Conservation (phyloP, 148 eudicot genomes). For the Pharnaceum exiguum region DNA sequence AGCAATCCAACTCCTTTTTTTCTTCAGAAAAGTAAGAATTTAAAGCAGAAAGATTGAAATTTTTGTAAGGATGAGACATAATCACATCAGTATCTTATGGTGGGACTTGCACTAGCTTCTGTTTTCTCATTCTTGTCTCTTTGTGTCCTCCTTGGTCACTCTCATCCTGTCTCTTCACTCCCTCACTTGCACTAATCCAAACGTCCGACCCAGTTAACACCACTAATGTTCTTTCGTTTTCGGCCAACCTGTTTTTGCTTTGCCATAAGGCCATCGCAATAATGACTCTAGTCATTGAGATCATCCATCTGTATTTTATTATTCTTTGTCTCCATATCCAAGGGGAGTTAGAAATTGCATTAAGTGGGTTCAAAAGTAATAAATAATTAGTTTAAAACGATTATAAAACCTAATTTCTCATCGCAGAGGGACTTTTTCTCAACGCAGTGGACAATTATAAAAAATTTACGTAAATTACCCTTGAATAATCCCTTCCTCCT, state of each 20-base stretch:
- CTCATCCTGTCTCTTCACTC: background rate
- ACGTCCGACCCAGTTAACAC: background rate
- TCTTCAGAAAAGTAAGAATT: conserved; percentile 3
- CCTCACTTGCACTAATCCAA: background rate
- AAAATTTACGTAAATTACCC: too few species aligned
- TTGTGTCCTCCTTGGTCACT: background rate
- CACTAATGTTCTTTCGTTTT: conserved; percentile 4
- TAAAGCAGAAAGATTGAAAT: background rate
- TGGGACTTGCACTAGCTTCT: conserved; percentile 13
- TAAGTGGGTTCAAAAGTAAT: too few species aligned
- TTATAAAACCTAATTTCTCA: too few species aligned
- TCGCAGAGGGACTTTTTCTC: too few species aligned
- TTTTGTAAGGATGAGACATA: conserved; percentile 8
- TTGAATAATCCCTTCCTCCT: too few species aligned
- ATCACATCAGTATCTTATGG: conserved; percentile 18
- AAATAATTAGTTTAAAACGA: too few species aligned
- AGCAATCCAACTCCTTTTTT: background rate
- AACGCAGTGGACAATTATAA: too few species aligned
- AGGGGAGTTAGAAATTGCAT: too few species aligned
- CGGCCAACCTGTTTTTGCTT: conserved; percentile 12
- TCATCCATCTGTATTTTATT: too few species aligned
- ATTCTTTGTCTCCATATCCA: too few species aligned
- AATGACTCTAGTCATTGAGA: too few species aligned
- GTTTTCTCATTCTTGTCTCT: background rate
- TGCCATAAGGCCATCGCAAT: background rate